Evolutionary conservation across 257 asterid genomes (phyloP), one percentile per base, ranked within the genome.

Genomic region (Capsicum rhomboideum): DNA sequence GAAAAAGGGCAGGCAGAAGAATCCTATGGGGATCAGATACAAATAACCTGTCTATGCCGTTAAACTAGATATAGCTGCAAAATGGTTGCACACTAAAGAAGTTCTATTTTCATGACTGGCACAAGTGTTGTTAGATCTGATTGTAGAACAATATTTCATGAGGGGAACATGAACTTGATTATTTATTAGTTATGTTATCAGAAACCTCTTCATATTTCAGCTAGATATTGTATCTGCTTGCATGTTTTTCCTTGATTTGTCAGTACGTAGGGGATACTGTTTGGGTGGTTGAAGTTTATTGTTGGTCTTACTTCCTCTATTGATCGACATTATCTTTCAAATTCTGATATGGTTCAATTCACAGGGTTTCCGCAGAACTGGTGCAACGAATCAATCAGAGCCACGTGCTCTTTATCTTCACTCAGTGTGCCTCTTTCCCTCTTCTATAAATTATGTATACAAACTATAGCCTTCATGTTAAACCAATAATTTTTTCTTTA

Each of bases 351-450:
- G 84, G 58, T 82, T 74, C 53, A 83, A 84, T 84, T 86, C 88
- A 82, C 91, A 94, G 98, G 98, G 96, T 86, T 94, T 94, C 86
- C 92, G 91, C 61, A 91, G 96, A 84, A 87, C 87, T 67, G 88
- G 81, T 67, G 79, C 82, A 58, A 89, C 85, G 83, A 89, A 86
- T 66, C 93, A 90, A 86, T 84, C 93, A 68, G 97, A 91, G 90
- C 97, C 93, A 71, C 97, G 95, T 46, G 88, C 98, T 59, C 91
- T 93, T 84, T 94, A 94, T 90, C 98, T 94, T 82, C 92, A 94
- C 85, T 92, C 98, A 28, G 98, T 93, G 87, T 58, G 94, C 42
- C 63, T 80, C 84, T 87, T 68, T 86, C 46, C 75, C 80, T 84
- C 64, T 49, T 75, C 75, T 56, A 12, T n/a, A 29, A 31, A 84